phyloP scores from a whole-genome alignment of 768 basidiomycete genomes.

The Candolleomyces aberdarensis region DNA sequence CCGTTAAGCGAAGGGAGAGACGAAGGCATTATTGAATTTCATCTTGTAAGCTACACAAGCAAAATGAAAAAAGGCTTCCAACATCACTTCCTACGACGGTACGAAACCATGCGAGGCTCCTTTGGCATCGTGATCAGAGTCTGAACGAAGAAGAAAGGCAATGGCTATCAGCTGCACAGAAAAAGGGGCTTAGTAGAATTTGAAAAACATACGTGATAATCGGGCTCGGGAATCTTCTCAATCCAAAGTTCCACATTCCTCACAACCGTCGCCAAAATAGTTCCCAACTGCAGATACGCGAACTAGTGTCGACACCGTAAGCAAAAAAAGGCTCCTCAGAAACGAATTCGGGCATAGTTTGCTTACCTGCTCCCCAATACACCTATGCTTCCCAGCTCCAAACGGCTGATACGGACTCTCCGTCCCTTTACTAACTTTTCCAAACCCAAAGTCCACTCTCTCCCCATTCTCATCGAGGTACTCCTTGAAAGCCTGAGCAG shows the following conservation, averaged over 20 bases:
- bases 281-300: conserved; percentile 91
- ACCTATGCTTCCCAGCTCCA: conserved; percentile 93
- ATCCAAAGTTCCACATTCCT: conserved; percentile 74
- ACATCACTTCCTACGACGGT: conserved; percentile 54
- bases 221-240: conserved; percentile 72
- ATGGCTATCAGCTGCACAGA: not conserved
- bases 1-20: too few relatives aligned
- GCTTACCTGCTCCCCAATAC: conserved; percentile 78
- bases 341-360: too few relatives aligned
- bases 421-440: conserved; percentile 93
- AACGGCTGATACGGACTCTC: conserved; percentile 97
- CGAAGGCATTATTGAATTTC: too few relatives aligned
- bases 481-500: conserved; percentile 70
- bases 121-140: conserved; percentile 94
- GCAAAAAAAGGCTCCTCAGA: too few relatives aligned
- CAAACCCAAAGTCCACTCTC: conserved; percentile 96
- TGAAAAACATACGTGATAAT: conserved; percentile 75
- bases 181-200: not conserved
- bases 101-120: conserved; percentile 59
- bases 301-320: conserved; percentile 35
- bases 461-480: conserved; percentile 78
- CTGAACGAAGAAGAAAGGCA: conserved; percentile 33
- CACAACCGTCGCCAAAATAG: conserved; percentile 75
- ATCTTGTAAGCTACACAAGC: too few relatives aligned
- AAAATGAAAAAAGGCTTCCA: too few relatives aligned